Evolutionary conservation across 116 monocot genomes (phyloP), one percentile per base, ranked within the genome.

Genomic region (Dioscorea cayenensis): DNA sequence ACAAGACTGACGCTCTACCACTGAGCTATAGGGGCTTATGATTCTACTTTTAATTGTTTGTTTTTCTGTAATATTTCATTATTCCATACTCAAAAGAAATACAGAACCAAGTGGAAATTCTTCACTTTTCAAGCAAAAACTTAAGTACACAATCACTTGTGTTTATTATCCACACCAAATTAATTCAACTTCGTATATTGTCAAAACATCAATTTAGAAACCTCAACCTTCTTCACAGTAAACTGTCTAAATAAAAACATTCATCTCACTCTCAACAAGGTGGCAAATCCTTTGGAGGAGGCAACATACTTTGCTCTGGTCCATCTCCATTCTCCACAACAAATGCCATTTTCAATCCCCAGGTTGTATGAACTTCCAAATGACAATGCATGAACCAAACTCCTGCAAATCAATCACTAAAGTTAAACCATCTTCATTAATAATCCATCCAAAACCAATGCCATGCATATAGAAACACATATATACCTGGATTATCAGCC

Each of bases 1-100:
- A 95, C 95, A 95, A 95, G 92, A 92, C 95, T 95, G 89, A 92
- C 89, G 95, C 95, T 95, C 92, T 95, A 89, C 92, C 95, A 92
- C 95, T 95, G 86, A 89, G 89, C 89, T 86, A 89, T 89, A 83
- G 61, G 83, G 89, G 89, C 89, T 61, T 25, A 25, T 25, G 25
- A 25, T 25, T 25, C 25, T 25, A 1, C 1, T 25, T 25, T 25
- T 25, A 25, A 25, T 25, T 25, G 25, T 25, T 25, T 25, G 1
- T 25, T 25, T 25, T 25, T 25, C 25, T 25, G 1, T 25, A 25
- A 25, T 25, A 25, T 25, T 25, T 13, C 13, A 52, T 52, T 18
- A 13, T 52, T 18, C 52, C 38, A 38, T 38, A 38, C 9, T 6
- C 5, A 38, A 38, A 38, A 38, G 38, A 38, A 38, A 38, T 38